Evolutionary conservation across 192 early-diverging fungal species (phyloP).

Genomic region (Coemansia erecta): DNA sequence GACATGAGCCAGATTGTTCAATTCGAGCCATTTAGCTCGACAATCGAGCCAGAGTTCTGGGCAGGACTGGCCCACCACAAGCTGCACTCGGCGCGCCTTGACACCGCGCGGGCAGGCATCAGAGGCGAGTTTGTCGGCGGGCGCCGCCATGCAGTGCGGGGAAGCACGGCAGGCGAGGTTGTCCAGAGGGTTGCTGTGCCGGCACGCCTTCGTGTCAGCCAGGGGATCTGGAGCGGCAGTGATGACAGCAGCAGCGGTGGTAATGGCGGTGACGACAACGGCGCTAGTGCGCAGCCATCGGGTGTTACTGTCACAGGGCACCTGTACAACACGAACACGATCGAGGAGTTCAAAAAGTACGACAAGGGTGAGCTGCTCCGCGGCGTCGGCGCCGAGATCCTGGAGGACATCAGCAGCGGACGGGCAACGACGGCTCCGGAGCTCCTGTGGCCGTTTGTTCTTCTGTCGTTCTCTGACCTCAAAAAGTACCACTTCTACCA

Average conservation of each 20-base stretch:
- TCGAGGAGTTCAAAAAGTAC: constrained; percentile 83
- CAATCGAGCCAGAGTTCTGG: constrained; percentile 92
- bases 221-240: constrained; percentile 51
- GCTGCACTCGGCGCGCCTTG: constrained; percentile 77
- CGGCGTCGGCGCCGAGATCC: constrained; percentile 45
- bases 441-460: constrained; percentile 68
- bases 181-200: constrained; percentile 51
- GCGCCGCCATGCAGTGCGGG: constrained; percentile 51
- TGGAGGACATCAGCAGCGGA: constrained; percentile 69
- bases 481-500: constrained; percentile 95
- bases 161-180: constrained; percentile 15
- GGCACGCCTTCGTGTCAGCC: constrained; percentile 63
- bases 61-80: constrained; percentile 76
- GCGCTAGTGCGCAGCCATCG: constrained; percentile 1
- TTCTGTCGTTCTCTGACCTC: constrained; percentile 93
- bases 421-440: constrained; percentile 60
- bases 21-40: constrained; percentile 80
- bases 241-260: neutral
- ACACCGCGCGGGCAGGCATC: constrained; percentile 60
- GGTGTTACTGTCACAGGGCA: constrained; percentile 18
- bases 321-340: constrained; percentile 90
- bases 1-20: constrained; percentile 56
- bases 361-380: constrained; percentile 74
- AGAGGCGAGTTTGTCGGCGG: constrained; percentile 67
- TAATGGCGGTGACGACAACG: constrained; percentile 4